These are phyloP conservation scores for Balakata baccata DNA, from an alignment of 345 rosid genomes.

Conservation along the genomic window DNA sequence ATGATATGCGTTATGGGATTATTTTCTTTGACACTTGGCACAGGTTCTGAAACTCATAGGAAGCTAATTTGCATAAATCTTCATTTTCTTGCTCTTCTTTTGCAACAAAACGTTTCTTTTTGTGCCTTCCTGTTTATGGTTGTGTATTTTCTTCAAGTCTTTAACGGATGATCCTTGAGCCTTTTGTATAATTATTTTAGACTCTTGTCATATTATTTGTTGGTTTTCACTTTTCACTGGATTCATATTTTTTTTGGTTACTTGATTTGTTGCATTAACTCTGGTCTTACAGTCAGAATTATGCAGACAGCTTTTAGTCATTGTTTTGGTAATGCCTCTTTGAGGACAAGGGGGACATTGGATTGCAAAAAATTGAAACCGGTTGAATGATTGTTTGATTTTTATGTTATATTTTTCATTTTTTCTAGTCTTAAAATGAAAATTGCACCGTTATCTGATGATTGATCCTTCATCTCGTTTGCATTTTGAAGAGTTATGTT, in stretches of 20 bases:
- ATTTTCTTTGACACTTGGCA: not conserved
- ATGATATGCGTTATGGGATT: not conserved
- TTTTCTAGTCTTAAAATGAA: too few species aligned
- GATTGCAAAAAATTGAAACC: too few species aligned
- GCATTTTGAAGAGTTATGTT: too few species aligned
- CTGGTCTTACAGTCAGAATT: not conserved
- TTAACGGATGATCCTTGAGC: not conserved
- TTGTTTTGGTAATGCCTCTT: not conserved
- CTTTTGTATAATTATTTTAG: not conserved
- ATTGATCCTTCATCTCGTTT: too few species aligned
- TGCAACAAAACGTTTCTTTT: not conserved
- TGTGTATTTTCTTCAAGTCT: not conserved
- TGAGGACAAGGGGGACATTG: too few species aligned
- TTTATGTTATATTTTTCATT: too few species aligned
- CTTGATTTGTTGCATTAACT: not conserved
- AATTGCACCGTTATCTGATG: too few species aligned
- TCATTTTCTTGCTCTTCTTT: not conserved
- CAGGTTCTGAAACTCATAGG: not conserved
- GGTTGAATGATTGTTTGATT: too few species aligned
- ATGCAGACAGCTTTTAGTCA: not conserved
- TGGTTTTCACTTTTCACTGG: conserved; percentile 59
- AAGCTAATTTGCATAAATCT: not conserved
- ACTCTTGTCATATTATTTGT: conserved; percentile 35
- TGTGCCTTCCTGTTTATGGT: not conserved
- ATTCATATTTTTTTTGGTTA: conserved; percentile 38